phyloP scores from a whole-genome alignment of 305 asterid genomes.

The Solanum hybrid region DNA sequence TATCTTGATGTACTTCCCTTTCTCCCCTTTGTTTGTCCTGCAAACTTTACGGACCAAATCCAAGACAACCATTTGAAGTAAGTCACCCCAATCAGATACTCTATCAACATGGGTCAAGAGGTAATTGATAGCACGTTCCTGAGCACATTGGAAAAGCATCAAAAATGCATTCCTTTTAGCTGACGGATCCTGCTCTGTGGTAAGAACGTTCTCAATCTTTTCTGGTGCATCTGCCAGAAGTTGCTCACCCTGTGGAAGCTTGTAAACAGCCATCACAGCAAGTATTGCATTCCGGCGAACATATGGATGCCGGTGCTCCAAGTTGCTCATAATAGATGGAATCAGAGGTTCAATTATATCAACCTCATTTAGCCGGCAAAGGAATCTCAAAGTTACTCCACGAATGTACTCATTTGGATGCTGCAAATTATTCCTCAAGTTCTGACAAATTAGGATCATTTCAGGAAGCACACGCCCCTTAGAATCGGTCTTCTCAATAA shows the following conservation, averaged over 20 bases:
- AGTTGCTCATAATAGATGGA: slow-evolving; percentile 74
- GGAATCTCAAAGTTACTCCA: slow-evolving; percentile 87
- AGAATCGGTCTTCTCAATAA: slow-evolving; percentile 80
- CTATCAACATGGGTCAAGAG: slow-evolving; percentile 71
- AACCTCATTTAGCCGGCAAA: slow-evolving; percentile 79
- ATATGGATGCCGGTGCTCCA: slow-evolving; percentile 87
- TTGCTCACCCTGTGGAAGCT: slow-evolving; percentile 86
- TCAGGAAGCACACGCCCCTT: slow-evolving; percentile 82
- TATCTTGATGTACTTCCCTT: slow-evolving; percentile 85
- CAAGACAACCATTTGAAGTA: slow-evolving; percentile 89
- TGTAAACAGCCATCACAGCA: slow-evolving; percentile 90
- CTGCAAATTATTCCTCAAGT: slow-evolving; percentile 79
- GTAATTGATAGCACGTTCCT: slow-evolving; percentile 87
- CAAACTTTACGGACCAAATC: slow-evolving; percentile 90
- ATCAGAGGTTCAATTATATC: slow-evolving; percentile 91
- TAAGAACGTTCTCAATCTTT: slow-evolving; percentile 69
- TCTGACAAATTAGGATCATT: slow-evolving; percentile 91
- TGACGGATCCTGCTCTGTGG: slow-evolving; percentile 76
- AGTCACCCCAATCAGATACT: slow-evolving; percentile 88
- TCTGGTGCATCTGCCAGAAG: slow-evolving; percentile 94
- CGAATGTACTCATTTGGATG: slow-evolving; percentile 91
- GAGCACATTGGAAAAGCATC: slow-evolving; percentile 90
- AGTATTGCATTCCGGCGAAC: slow-evolving; percentile 67
- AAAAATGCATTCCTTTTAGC: slow-evolving; percentile 93
- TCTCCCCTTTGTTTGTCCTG: slow-evolving; percentile 79